These are phyloP conservation scores for Scedosporium apiospermum DNA, from an alignment of 2,329 filamentous ascomycete genomes.

Conservation along the genomic window DNA sequence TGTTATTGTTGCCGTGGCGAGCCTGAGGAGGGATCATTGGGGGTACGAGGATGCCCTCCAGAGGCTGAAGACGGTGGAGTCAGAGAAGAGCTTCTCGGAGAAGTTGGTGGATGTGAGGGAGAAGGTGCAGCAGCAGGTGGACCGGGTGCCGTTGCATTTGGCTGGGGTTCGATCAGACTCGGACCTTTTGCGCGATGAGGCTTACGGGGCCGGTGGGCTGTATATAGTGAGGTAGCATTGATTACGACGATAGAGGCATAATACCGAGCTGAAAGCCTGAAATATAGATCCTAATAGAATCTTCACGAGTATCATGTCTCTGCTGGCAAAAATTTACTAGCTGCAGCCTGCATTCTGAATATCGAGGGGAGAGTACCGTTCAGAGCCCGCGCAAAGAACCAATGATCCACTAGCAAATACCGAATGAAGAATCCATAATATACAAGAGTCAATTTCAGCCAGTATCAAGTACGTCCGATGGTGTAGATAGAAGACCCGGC, in stretches of 20 bases:
- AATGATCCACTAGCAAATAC: too few species aligned
- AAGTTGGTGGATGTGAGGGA: slow-evolving; percentile 37
- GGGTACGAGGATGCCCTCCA: slow-evolving; percentile 26
- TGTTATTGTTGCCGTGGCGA: slow-evolving; percentile 32
- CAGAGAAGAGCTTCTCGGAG: slow-evolving; percentile 32
- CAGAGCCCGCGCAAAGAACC: too few species aligned
- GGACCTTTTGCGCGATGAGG: slow-evolving; percentile 36
- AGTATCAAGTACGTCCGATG: neutral
- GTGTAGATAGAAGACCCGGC: neutral
- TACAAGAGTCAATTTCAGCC: neutral
- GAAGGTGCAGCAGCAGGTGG: slow-evolving; percentile 43
- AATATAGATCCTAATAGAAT: neutral
- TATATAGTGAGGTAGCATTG: slow-evolving; percentile 17
- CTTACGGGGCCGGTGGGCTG: slow-evolving; percentile 37
- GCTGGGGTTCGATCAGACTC: slow-evolving; percentile 46
- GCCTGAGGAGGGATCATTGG: slow-evolving; percentile 37
- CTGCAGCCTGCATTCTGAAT: too few species aligned
- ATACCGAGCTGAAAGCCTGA: neutral
- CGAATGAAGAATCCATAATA: too few species aligned
- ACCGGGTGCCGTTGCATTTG: slow-evolving; percentile 48
- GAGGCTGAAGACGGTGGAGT: slow-evolving; percentile 27
- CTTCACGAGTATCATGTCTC: too few species aligned
- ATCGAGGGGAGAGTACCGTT: too few species aligned
- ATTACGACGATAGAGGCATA: neutral
- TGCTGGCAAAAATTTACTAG: too few species aligned